phyloP scores from a whole-genome alignment of 2,329 filamentous ascomycete species.

The Penicillium sp. region DNA sequence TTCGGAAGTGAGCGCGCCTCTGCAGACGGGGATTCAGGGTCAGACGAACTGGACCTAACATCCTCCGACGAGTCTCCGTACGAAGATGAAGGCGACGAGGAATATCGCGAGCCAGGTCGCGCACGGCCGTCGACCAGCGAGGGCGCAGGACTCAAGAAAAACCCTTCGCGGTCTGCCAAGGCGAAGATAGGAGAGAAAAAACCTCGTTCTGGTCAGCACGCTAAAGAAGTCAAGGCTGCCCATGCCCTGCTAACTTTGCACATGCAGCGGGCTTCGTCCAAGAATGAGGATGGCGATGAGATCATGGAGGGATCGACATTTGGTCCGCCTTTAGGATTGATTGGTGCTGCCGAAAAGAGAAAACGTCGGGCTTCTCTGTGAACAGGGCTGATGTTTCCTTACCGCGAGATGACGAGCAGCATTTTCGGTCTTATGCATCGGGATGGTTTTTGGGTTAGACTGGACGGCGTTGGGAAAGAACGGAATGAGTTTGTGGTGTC shows the following conservation, averaged over 20 bases:
- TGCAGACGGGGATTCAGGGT: constrained; percentile 1
- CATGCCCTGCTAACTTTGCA: constrained; percentile 40
- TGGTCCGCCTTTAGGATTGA: not conserved
- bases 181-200: constrained; percentile 1
- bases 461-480: constrained; percentile 5
- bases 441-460: constrained; percentile 5
- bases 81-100: constrained; percentile 24
- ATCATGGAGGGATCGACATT: constrained; percentile 2
- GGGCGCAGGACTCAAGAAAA: constrained; percentile 4
- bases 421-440: not conserved
- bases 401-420: not conserved
- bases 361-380: constrained; percentile 21
- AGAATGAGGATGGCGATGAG: constrained; percentile 18
- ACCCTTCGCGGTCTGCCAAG: constrained; percentile 10
- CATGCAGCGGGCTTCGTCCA: constrained; percentile 31
- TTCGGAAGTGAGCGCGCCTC: constrained; percentile 5
- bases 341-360: constrained; percentile 6
- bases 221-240: constrained; percentile 39
- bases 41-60: constrained; percentile 7
- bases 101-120: constrained; percentile 9
- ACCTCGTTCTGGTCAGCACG: constrained; percentile 20
- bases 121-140: not conserved
- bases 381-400: not conserved
- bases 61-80: constrained; percentile 14
- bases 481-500: not conserved